Evolutionary conservation across 257 asterid genomes (phyloP).

Genomic region (Galeopsis tetrahit): DNA sequence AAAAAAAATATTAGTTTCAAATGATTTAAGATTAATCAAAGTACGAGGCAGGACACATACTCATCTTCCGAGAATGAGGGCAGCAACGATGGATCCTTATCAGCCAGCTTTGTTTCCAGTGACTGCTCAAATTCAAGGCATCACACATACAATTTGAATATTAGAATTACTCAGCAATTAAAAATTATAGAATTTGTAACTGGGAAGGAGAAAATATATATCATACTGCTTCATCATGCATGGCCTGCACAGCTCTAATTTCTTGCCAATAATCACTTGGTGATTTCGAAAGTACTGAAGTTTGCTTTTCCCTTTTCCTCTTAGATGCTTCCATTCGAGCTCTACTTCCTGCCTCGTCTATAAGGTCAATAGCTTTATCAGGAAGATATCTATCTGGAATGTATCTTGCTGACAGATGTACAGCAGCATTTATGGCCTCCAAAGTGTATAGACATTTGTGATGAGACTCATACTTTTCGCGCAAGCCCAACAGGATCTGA

Average conservation of each 20-base stretch:
- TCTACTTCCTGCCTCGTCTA: conserved; percentile 99
- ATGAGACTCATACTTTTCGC: conserved; percentile 80
- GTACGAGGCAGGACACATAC: conserved; percentile 53
- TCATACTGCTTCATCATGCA: conserved; percentile 78
- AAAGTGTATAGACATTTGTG: conserved; percentile 84
- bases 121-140: conserved; percentile 49
- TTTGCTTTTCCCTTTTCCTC: conserved; percentile 70
- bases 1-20: conserved; percentile 29
- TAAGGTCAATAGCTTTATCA: conserved; percentile 96
- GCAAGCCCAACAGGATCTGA: conserved; percentile 82
- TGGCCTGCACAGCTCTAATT: conserved; percentile 77
- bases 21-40: conserved; percentile 25
- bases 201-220: conserved; percentile 22
- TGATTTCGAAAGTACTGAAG: conserved; percentile 65
- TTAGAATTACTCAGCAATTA: conserved; percentile 19
- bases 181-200: conserved; percentile 9
- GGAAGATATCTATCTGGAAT: conserved; percentile 96
- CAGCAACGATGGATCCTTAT: conserved; percentile 45
- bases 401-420: conserved; percentile 81
- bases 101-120: conserved; percentile 49
- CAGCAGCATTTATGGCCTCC: conserved; percentile 97
- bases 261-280: conserved; percentile 92
- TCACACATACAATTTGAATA: conserved; percentile 32
- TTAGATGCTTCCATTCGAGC: conserved; percentile 85
- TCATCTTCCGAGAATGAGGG: conserved; percentile 55